Evolutionary conservation across 2,329 filamentous ascomycete species (phyloP).

Genomic region (Rhexocercosporidium sp.): DNA sequence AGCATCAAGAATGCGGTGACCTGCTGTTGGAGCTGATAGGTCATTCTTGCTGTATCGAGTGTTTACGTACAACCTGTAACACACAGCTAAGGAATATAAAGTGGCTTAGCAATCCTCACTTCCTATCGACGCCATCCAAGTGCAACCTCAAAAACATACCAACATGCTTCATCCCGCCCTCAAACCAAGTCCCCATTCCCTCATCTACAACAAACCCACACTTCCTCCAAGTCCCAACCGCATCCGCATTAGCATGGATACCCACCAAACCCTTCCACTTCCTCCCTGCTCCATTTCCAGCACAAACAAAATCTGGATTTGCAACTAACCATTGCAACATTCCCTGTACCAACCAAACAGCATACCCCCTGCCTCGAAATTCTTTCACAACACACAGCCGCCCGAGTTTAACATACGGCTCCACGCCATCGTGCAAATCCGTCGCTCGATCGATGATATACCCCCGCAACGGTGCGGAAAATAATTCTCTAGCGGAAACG

Average conservation of each 20-base stretch:
- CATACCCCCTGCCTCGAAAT: conserved; percentile 52
- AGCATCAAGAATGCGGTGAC: not conserved
- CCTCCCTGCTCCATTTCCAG: conserved; percentile 44
- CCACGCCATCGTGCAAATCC: conserved; percentile 62
- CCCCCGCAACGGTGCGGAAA: conserved; percentile 20
- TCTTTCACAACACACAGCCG: conserved; percentile 72
- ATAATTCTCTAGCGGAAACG: conserved; percentile 7
- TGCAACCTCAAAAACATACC: conserved; percentile 73
- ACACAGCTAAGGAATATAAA: not conserved
- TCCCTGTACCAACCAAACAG: conserved; percentile 44
- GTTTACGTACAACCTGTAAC: not conserved
- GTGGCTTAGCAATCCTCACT: not conserved
- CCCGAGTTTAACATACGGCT: conserved; percentile 84
- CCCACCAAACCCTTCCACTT: conserved; percentile 78
- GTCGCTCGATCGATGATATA: conserved; percentile 45
- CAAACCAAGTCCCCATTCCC: conserved; percentile 76
- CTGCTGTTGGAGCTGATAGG: not conserved
- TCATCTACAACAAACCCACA: conserved; percentile 79
- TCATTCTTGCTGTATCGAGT: not conserved
- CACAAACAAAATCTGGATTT: conserved; percentile 57
- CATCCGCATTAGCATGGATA: conserved; percentile 77
- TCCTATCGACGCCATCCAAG: not conserved
- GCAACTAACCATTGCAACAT: conserved; percentile 69
- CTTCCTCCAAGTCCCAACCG: conserved; percentile 68
- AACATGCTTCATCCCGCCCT: conserved; percentile 85